Evolutionary conservation across 2,329 filamentous ascomycete genomes (phyloP).

Genomic region (Colletotrichum viniferum): DNA sequence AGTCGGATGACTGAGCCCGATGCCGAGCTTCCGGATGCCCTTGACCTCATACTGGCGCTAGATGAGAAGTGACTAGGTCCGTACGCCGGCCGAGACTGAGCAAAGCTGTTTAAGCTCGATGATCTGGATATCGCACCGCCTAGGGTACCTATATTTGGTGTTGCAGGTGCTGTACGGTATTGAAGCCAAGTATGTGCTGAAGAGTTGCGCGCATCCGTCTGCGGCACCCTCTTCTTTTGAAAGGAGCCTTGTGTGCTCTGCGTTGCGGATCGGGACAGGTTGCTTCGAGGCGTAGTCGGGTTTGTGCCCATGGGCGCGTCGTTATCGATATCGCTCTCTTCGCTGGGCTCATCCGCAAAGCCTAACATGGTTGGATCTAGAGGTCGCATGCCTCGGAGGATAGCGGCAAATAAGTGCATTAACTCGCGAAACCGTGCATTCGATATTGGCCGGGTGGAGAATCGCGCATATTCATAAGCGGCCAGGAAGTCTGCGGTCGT

Average conservation of each 20-base stretch:
- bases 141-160: slow-evolving; percentile 46
- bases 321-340: slow-evolving; percentile 49
- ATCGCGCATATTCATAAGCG: slow-evolving; percentile 84
- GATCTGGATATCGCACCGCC: slow-evolving; percentile 40
- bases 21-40: slow-evolving; percentile 35
- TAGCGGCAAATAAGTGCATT: slow-evolving; percentile 83
- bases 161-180: slow-evolving; percentile 60
- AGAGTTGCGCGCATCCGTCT: slow-evolving; percentile 38
- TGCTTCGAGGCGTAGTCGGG: slow-evolving; percentile 43
- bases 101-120: slow-evolving; percentile 43
- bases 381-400: slow-evolving; percentile 77
- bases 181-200: slow-evolving; percentile 48
- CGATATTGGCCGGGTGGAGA: slow-evolving; percentile 72
- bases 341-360: slow-evolving; percentile 27
- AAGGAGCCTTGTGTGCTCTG: slow-evolving; percentile 36
- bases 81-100: slow-evolving; percentile 47
- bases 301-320: slow-evolving; percentile 48
- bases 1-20: slow-evolving; percentile 53
- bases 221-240: slow-evolving; percentile 19
- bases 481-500: slow-evolving; percentile 68
- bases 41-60: slow-evolving; percentile 43
- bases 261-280: slow-evolving; percentile 30
- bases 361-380: slow-evolving; percentile 60
- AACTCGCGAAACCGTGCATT: slow-evolving; percentile 75
- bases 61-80: slow-evolving; percentile 39